Evolutionary conservation across 108 stramenopile genomes (phyloP).

Genomic region (Skeletonema menzelii): DNA sequence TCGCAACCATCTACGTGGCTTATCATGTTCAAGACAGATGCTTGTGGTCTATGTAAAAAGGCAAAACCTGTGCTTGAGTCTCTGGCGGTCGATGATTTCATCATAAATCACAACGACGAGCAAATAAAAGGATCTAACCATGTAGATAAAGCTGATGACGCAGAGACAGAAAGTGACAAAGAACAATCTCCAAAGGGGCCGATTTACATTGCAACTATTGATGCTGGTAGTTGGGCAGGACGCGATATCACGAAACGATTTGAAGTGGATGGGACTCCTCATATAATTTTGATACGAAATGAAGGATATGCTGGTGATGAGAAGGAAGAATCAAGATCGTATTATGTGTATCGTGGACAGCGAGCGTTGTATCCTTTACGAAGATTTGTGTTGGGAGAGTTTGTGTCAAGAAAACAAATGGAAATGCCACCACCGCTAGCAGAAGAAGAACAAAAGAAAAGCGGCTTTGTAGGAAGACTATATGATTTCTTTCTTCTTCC

Average conservation of each 20-base stretch:
- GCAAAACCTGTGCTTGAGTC: conserved; percentile 22
- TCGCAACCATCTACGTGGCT: conserved; percentile 41
- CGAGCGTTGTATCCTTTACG: conserved; percentile 32
- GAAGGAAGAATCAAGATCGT: conserved; percentile 26
- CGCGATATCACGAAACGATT: conserved; percentile 39
- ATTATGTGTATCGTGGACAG: conserved; percentile 33
- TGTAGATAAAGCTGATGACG: not conserved
- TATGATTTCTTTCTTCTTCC: conserved; percentile 18
- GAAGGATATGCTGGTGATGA: conserved; percentile 11
- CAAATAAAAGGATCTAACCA: not conserved
- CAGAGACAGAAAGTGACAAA: not conserved
- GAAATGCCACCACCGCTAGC: conserved; percentile 24
- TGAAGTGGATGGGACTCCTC: conserved; percentile 38
- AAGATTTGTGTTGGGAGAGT: conserved; percentile 33
- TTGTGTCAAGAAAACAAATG: conserved; percentile 8
- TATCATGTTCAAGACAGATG: conserved; percentile 45
- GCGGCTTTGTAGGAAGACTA: not conserved
- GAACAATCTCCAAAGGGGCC: conserved; percentile 19
- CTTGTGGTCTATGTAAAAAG: conserved; percentile 44
- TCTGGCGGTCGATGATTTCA: conserved; percentile 13
- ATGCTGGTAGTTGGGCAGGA: conserved; percentile 33
- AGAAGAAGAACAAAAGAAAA: conserved; percentile 17
- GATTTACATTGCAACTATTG: conserved; percentile 39
- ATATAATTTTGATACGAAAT: conserved; percentile 33
- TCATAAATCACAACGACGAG: conserved; percentile 12